Evolutionary conservation across 805 yeast species (phyloP).

Genomic region (Myxozyma melibiosi): DNA sequence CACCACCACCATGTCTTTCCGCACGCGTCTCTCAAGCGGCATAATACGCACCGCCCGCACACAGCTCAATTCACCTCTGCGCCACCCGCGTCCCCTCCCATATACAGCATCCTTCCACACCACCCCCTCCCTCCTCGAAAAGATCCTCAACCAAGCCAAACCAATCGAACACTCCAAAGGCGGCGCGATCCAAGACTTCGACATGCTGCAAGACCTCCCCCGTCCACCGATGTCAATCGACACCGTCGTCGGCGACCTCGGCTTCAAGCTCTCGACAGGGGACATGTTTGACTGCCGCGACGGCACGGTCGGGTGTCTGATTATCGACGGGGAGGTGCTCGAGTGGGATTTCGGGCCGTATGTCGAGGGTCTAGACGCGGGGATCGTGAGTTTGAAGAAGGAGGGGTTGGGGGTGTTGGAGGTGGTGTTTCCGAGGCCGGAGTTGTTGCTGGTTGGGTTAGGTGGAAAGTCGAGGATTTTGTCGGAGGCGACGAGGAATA

Average conservation of each 20-base stretch:
- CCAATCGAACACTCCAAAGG: conserved; percentile 29
- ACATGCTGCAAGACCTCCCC: conserved; percentile 29
- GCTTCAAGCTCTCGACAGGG: conserved; percentile 28
- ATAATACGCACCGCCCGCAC: not conserved
- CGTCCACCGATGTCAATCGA: conserved; percentile 33
- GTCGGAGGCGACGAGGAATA: conserved; percentile 54
- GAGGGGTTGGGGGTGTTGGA: conserved; percentile 53
- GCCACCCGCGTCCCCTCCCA: not conserved
- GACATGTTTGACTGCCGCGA: conserved; percentile 37
- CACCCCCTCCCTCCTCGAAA: not conserved
- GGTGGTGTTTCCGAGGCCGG: conserved; percentile 74
- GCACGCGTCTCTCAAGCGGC: not conserved
- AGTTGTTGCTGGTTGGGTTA: conserved; percentile 68
- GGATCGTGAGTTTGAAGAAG: conserved; percentile 57
- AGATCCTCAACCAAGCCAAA: conserved; percentile 22
- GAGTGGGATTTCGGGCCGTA: conserved; percentile 53
- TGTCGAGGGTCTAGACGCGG: conserved; percentile 52
- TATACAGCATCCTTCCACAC: not conserved
- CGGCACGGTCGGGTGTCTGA: conserved; percentile 49
- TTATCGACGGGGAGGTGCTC: conserved; percentile 54
- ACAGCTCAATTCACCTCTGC: not conserved
- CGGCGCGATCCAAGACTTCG: conserved; percentile 34
- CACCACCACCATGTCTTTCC: too few relatives aligned
- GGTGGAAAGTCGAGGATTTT: conserved; percentile 65
- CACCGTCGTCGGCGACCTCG: conserved; percentile 12